phyloP scores from a whole-genome alignment of 345 rosid genomes.

The Linum tenue region DNA sequence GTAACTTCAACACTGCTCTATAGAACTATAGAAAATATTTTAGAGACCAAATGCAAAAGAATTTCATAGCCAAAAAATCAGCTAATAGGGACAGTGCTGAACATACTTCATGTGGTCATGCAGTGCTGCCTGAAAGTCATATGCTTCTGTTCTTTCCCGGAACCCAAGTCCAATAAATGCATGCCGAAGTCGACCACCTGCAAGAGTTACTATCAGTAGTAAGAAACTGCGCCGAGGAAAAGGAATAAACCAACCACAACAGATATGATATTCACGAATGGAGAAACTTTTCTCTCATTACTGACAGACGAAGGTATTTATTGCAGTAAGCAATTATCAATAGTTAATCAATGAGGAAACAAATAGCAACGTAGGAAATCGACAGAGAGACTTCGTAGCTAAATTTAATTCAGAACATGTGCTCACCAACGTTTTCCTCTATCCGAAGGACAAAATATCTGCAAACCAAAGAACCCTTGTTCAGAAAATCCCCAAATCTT shows the following conservation, averaged over 20 bases:
- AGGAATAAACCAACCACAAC: not conserved
- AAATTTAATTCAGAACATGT: not conserved
- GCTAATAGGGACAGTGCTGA: not conserved
- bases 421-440: constrained; percentile 91
- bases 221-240: not conserved
- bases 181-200: constrained; percentile 89
- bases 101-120: constrained; percentile 94
- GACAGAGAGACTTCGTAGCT: not conserved
- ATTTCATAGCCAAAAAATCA: too few species aligned
- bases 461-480: constrained; percentile 21
- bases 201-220: constrained; percentile 9
- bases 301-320: not conserved
- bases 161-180: constrained; percentile 97
- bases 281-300: not conserved
- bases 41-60: too few species aligned
- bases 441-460: constrained; percentile 98
- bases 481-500: not conserved
- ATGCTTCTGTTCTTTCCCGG: constrained; percentile 96
- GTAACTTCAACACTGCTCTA: too few species aligned
- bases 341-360: not conserved
- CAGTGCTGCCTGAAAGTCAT: constrained; percentile 95
- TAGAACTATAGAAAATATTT: too few species aligned
- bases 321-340: not conserved
- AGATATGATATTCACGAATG: not conserved
- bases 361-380: too few species aligned